Percentiles rank a stretch among this genome's conserved stretches.
Evolutionary conservation across 768 basidiomycete genomes (phyloP).

Genomic region (Rhizopogon vulgaris): DNA sequence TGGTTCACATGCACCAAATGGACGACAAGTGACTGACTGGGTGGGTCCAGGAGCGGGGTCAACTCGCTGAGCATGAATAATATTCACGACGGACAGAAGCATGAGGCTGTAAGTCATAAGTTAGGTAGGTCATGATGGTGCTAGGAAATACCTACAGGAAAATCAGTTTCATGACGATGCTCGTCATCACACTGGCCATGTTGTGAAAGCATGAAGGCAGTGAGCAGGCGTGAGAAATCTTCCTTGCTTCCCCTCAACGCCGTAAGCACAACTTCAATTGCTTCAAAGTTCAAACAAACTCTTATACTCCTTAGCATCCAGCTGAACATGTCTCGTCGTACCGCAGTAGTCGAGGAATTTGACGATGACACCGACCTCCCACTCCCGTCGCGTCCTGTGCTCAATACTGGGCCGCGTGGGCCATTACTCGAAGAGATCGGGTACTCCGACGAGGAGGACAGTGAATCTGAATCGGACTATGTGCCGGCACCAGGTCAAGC

Average conservation of each 20-base stretch:
- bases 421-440: conserved; percentile 74
- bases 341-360: conserved; percentile 71
- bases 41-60: neutral
- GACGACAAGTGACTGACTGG: conserved; percentile 35
- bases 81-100: conserved; percentile 5
- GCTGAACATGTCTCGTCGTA: conserved; percentile 57
- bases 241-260: neutral
- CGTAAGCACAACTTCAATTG: neutral
- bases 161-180: conserved; percentile 7
- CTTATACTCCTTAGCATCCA: no score
- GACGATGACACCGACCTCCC: conserved; percentile 95
- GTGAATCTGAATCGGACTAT: conserved; percentile 16
- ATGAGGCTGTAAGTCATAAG: conserved; percentile 6
- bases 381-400: conserved; percentile 60
- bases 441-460: conserved; percentile 46
- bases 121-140: neutral
- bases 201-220: conserved; percentile 7
- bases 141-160: conserved; percentile 7
- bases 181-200: conserved; percentile 3
- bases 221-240: conserved; percentile 20
- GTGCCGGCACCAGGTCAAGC: conserved; percentile 47
- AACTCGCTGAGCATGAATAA: conserved; percentile 5
- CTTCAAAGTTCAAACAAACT: neutral
- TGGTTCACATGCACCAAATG: conserved; percentile 54
- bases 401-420: conserved; percentile 61